These are phyloP conservation scores for Cordyceps tenuipes DNA, from an alignment of 2,329 filamentous ascomycete genomes.

Conservation along the genomic window DNA sequence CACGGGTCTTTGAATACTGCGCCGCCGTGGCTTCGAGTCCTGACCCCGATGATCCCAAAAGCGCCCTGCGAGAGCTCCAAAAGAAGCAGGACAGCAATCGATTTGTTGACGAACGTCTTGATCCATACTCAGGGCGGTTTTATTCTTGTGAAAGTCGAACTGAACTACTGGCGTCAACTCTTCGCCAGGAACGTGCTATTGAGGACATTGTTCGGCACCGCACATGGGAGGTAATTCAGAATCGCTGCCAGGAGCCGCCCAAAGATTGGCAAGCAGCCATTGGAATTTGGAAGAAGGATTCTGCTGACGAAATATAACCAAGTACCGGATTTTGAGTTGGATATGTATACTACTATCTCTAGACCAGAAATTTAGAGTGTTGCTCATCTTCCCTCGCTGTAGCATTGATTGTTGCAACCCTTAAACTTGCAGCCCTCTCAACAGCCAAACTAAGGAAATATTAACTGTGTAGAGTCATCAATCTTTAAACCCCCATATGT, in stretches of 20 bases:
- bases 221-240: constrained; percentile 71
- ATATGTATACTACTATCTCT: background rate
- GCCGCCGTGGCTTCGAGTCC: constrained; percentile 77
- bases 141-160: constrained; percentile 74
- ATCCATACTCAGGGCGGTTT: constrained; percentile 83
- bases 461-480: no score
- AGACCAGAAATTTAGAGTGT: background rate
- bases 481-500: no score
- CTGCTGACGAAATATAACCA: background rate
- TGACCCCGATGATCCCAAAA: constrained; percentile 79
- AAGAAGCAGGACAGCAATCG: constrained; percentile 60
- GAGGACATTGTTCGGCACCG: constrained; percentile 72
- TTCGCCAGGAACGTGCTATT: constrained; percentile 67
- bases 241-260: constrained; percentile 58
- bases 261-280: constrained; percentile 58
- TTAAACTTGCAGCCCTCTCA: background rate
- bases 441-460: background rate
- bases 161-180: constrained; percentile 63
- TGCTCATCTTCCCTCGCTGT: background rate
- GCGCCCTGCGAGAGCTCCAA: constrained; percentile 60
- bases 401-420: background rate
- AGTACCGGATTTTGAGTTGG: background rate
- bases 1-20: constrained; percentile 83
- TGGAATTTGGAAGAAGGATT: constrained; percentile 46
- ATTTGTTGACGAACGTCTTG: constrained; percentile 77